Evolutionary conservation across 1,284 basidiomycete genomes (phyloP), one percentile per base, ranked within the genome.

Genomic region (Cystobasidium slooffiae): DNA sequence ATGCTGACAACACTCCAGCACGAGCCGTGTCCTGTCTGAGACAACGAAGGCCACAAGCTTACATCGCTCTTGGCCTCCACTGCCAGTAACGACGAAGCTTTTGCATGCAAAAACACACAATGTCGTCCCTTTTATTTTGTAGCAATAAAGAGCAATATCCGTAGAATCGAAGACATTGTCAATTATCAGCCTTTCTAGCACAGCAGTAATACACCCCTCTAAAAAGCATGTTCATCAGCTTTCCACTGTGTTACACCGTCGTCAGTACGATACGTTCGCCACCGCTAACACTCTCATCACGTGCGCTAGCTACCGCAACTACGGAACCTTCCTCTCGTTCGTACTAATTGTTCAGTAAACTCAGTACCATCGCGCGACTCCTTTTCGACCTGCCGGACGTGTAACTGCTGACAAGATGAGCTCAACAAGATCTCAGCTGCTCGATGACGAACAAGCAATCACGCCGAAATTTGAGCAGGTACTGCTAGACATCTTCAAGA

Each of bases 381-480:
- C 12, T 56, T 37, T 18, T 4, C 12, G 53, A 56, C 52, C 20
- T 53, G 20, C 51, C 20, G 52, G 7, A 31, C 31, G 31, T 31
- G 31, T 31, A 31, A 3, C 46, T 49, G 46, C n/a, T 14, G 46
- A 49, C 53, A 63, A 6, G 39, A 63, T 63, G 61, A 18, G 16
- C 16, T 24, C 44, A 70, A 37, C 16, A 16, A 31, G 80, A 58
- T 83, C 83, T 74, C 84, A 85, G 77, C 84, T 90, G 47, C 84
- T 90, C 49, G 88, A 90, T 77, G 85, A 87, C 66, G 89, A 90
- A 39, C 88, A 88, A 8, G 85, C 83, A 6, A 86, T 91, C 58
- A 88, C 89, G n/a, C 82, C 88, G 89, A 77, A 89, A 90, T 73
- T 91, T 90, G 79, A 86, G 87, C 10, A 90, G 90, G 82, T 91